A percentile compares a stretch with the other conserved stretches of the same genome.
phyloP scores from a whole-genome alignment of 2,329 filamentous ascomycete species.

The Corinectria fuckeliana region DNA sequence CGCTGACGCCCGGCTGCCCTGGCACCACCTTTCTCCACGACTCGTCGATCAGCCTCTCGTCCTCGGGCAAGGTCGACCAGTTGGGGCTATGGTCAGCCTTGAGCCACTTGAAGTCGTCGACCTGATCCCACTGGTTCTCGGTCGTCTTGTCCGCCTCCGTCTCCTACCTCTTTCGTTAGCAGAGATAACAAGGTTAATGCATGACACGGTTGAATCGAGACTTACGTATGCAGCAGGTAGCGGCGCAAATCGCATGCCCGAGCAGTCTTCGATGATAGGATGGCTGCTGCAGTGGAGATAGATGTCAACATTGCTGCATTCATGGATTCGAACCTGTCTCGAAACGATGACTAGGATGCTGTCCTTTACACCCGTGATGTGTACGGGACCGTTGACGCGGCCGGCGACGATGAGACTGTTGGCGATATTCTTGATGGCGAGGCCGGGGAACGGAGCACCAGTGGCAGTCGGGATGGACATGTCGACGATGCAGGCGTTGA shows the following conservation, averaged over 20 bases:
- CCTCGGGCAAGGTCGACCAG: slow-evolving; percentile 74
- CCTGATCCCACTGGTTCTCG: slow-evolving; percentile 82
- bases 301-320: slow-evolving; percentile 79
- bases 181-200: not conserved
- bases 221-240: slow-evolving; percentile 74
- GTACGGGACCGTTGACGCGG: slow-evolving; percentile 78
- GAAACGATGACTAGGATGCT: slow-evolving; percentile 80
- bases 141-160: slow-evolving; percentile 40
- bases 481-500: slow-evolving; percentile 78
- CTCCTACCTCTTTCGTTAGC: slow-evolving; percentile 27
- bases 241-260: slow-evolving; percentile 77
- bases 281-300: slow-evolving; percentile 83
- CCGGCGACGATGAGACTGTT: slow-evolving; percentile 79
- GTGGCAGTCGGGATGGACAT: slow-evolving; percentile 69
- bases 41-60: slow-evolving; percentile 63
- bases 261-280: slow-evolving; percentile 94
- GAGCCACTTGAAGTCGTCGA: slow-evolving; percentile 98
- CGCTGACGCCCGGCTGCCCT: slow-evolving; percentile 65
- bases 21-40: slow-evolving; percentile 74
- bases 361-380: slow-evolving; percentile 77
- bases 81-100: slow-evolving; percentile 87
- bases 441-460: slow-evolving; percentile 71
- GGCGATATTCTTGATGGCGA: slow-evolving; percentile 71
- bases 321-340: slow-evolving; percentile 92
- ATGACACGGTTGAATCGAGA: slow-evolving; percentile 23